Conservation (phyloP, 805 yeast species). For the Brettanomyces sp. region DNA sequence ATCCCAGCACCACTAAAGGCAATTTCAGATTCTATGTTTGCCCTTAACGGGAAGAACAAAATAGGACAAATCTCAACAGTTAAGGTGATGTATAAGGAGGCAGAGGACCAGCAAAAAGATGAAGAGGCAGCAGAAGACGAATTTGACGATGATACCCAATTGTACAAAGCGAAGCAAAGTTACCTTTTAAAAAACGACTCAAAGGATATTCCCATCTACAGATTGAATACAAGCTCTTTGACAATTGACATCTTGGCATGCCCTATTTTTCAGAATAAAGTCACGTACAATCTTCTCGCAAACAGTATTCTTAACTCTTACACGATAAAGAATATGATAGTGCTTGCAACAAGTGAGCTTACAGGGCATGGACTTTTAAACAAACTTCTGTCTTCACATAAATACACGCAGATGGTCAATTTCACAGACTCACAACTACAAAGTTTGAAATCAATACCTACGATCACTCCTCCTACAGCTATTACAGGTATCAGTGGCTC, state of each 20-base stretch:
- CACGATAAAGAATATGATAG: conserved; percentile 7
- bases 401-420: conserved; percentile 1
- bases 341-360: conserved; percentile 19
- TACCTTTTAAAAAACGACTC: conserved; percentile 5
- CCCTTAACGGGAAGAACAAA: conserved; percentile 1
- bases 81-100: conserved; percentile 2
- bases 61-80: conserved; percentile 10
- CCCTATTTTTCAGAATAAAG: conserved; percentile 16
- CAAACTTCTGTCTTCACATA: conserved; percentile 4
- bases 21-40: conserved; percentile 12
- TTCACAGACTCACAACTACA: not conserved
- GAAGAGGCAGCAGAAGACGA: conserved; percentile 6
- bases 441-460: conserved; percentile 20
- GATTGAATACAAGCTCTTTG: not conserved
- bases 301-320: conserved; percentile 7
- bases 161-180: conserved; percentile 23
- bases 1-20: conserved; percentile 23
- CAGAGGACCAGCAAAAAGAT: not conserved
- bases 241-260: conserved; percentile 9
- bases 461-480: conserved; percentile 38
- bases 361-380: conserved; percentile 9
- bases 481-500: conserved; percentile 38
- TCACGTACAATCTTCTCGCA: conserved; percentile 18
- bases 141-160: conserved; percentile 42
- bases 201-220: conserved; percentile 9